Conservation (phyloP, 2,329 filamentous ascomycete species). For the Dryadomyces quercus-mongolicae region DNA sequence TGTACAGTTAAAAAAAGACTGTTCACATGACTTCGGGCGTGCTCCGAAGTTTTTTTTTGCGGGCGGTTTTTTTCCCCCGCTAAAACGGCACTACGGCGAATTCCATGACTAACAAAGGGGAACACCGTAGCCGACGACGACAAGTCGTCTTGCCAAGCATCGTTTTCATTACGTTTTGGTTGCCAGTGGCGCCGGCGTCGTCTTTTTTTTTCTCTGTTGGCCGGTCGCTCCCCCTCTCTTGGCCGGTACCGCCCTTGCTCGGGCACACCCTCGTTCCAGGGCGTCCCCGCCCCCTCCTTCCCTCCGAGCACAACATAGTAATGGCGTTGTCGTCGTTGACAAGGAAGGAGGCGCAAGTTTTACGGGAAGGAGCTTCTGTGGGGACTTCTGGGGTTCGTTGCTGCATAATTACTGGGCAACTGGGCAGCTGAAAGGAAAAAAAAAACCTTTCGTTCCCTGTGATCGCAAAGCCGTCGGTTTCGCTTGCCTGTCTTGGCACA, state of each 20-base stretch:
- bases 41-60: not conserved
- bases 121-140: not conserved
- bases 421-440: not conserved
- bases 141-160: not conserved
- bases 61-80: not conserved
- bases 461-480: too few relatives aligned
- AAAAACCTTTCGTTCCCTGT: not conserved
- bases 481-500: too few relatives aligned
- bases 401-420: not conserved
- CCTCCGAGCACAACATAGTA: too few relatives aligned
- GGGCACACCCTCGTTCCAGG: too few relatives aligned
- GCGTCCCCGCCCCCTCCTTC: too few relatives aligned
- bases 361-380: too few relatives aligned
- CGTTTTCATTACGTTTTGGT: conserved; percentile 1
- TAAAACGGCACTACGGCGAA: not conserved
- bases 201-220: conserved; percentile 4
- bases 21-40: not conserved
- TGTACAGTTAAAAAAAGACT: not conserved
- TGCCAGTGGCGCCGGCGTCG: not conserved
- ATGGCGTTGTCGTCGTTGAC: not conserved
- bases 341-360: too few relatives aligned
- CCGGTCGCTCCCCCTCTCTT: not conserved
- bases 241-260: not conserved
- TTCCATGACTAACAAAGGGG: conserved; percentile 1
- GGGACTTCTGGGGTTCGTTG: too few relatives aligned